These are phyloP conservation scores for Epichloe typhina DNA, from an alignment of 2,329 filamentous ascomycete species.

Conservation along the genomic window DNA sequence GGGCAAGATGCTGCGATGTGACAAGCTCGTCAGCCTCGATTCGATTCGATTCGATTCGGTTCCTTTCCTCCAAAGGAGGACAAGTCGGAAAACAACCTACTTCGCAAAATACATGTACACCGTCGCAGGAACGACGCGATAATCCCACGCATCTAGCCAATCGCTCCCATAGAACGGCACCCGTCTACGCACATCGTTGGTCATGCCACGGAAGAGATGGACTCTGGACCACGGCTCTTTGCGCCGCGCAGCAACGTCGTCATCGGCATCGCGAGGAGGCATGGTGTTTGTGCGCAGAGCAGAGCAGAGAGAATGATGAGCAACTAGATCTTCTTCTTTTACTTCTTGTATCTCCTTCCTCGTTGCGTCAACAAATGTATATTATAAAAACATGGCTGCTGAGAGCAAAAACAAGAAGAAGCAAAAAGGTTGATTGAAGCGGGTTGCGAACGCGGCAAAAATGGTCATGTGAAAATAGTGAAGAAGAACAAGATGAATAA, in stretches of 20 bases:
- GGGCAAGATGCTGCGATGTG: slow-evolving; percentile 60
- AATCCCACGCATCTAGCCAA: slow-evolving; percentile 81
- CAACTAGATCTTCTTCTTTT: no score
- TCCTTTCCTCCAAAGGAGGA: background rate
- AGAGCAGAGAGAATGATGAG: no score
- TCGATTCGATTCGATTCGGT: background rate
- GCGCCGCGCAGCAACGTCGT: background rate
- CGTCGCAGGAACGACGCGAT: slow-evolving; percentile 74
- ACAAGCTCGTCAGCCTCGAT: background rate
- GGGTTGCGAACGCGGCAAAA: no score
- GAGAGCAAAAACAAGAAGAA: no score
- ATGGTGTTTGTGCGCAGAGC: no score
- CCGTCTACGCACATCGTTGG: slow-evolving; percentile 61
- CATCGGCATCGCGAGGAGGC: background rate
- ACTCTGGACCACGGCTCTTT: slow-evolving; percentile 56
- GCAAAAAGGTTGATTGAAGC: no score
- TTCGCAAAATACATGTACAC: slow-evolving; percentile 95
- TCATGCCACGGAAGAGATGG: slow-evolving; percentile 63
- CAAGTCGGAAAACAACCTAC: slow-evolving; percentile 32
- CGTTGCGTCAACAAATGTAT: no score
- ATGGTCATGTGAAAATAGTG: background rate
- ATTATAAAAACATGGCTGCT: background rate
- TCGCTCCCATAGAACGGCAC: slow-evolving; percentile 70
- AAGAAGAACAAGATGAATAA: background rate
- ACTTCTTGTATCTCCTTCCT: no score